Evolutionary conservation across 1,284 basidiomycete species (phyloP).

Genomic region (Tilletia indica): DNA sequence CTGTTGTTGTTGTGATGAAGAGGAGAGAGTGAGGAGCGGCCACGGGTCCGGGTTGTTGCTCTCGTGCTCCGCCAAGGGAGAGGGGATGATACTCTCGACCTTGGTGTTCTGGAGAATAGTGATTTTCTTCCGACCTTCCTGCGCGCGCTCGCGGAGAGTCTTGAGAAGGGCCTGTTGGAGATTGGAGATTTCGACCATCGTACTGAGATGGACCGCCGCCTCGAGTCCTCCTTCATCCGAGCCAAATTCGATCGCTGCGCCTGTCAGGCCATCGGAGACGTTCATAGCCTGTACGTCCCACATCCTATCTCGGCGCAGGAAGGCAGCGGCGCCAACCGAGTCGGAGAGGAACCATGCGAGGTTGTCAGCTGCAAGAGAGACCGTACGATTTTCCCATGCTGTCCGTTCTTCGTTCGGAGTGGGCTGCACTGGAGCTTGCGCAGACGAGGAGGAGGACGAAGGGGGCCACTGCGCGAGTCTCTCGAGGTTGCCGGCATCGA

Average conservation of each 20-base stretch:
- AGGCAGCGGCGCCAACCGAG: constrained; percentile 38
- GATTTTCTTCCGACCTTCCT: constrained; percentile 57
- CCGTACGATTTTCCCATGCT: constrained; percentile 51
- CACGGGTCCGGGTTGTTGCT: constrained; percentile 60
- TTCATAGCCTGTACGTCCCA: constrained; percentile 45
- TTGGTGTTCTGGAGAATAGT: constrained; percentile 68
- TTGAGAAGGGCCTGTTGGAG: constrained; percentile 52
- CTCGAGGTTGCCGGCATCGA: constrained; percentile 44
- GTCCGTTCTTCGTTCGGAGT: background rate
- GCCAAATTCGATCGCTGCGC: constrained; percentile 49
- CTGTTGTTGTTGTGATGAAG: background rate
- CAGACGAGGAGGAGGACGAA: constrained; percentile 14
- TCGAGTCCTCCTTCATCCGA: constrained; percentile 12
- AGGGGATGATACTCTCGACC: constrained; percentile 65
- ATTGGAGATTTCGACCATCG: constrained; percentile 53
- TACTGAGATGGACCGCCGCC: constrained; percentile 26
- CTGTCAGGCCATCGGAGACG: constrained; percentile 53
- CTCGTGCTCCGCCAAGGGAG: constrained; percentile 44
- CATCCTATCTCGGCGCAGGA: constrained; percentile 37
- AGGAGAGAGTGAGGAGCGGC: constrained; percentile 19
- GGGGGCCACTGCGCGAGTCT: constrained; percentile 33
- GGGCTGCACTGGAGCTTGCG: constrained; percentile 23
- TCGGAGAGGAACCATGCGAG: constrained; percentile 38
- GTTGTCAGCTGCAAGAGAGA: constrained; percentile 50
- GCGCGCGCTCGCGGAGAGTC: constrained; percentile 31